phyloP scores from a whole-genome alignment of 176 grass and related monocot genomes.

The Pharus latifolius region DNA sequence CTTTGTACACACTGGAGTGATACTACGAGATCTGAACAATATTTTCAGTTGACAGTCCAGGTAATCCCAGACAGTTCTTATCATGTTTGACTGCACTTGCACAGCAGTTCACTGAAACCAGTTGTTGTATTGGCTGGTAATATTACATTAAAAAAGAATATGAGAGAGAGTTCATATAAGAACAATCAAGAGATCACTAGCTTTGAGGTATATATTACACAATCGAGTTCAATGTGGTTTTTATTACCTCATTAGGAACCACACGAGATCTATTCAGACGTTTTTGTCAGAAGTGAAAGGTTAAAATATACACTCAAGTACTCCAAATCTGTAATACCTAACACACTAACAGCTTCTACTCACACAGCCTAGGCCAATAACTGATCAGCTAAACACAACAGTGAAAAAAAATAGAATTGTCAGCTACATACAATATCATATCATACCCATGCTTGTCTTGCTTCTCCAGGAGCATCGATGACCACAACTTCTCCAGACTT shows the following conservation, averaged over 20 bases:
- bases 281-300: conserved; percentile 36
- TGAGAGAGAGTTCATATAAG: background rate
- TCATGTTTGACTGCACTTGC: background rate
- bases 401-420: conserved; percentile 9
- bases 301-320: conserved; percentile 38
- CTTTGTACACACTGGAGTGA: background rate
- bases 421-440: conserved; percentile 25
- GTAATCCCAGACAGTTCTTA: background rate
- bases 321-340: conserved; percentile 19
- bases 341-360: conserved; percentile 26
- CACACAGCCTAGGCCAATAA: conserved; percentile 18
- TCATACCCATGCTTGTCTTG: conserved; percentile 81
- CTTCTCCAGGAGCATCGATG: conserved; percentile 51
- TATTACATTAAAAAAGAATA: background rate
- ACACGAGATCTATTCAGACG: conserved; percentile 22
- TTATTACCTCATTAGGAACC: conserved; percentile 8
- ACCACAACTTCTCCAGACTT: conserved; percentile 46
- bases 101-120: background rate
- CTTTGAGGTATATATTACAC: background rate
- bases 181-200: background rate
- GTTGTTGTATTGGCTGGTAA: background rate
- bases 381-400: conserved; percentile 8
- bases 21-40: background rate
- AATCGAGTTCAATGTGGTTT: background rate
- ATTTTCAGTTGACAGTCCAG: background rate